Evolutionary conservation across 1,284 basidiomycete genomes (phyloP).

Genomic region (Boletus holoroseus): DNA sequence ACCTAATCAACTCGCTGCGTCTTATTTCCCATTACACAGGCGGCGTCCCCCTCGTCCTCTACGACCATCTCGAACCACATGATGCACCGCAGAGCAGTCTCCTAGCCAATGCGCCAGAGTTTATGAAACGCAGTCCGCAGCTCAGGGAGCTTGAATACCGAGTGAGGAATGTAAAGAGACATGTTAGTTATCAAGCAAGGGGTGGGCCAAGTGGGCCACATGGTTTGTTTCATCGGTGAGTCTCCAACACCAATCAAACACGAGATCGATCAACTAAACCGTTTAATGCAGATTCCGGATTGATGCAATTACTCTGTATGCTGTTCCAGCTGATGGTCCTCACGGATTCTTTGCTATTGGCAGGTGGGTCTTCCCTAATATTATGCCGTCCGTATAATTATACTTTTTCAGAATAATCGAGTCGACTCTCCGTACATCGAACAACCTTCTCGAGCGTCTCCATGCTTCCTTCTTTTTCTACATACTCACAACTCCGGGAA

Average conservation of each 20-base stretch:
- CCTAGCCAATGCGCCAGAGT: constrained; percentile 45
- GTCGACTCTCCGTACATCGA: constrained; percentile 80
- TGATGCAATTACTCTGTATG: constrained; percentile 90
- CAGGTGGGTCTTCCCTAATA: constrained; percentile 43
- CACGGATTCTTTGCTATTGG: constrained; percentile 95
- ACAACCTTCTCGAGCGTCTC: constrained; percentile 88
- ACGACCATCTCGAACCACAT: constrained; percentile 62
- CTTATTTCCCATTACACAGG: constrained; percentile 69
- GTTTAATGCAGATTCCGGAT: constrained; percentile 71
- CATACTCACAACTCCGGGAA: constrained; percentile 68
- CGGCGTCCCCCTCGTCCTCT: constrained; percentile 69
- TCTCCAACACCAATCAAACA: neutral
- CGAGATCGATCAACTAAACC: constrained; percentile 7
- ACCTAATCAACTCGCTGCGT: constrained; percentile 81
- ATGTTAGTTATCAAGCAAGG: constrained; percentile 63
- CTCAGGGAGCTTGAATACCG: constrained; percentile 52
- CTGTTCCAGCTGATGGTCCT: constrained; percentile 81
- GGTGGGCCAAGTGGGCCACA: constrained; percentile 74
- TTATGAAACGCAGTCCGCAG: constrained; percentile 39
- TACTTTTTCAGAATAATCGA: constrained; percentile 61
- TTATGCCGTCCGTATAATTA: neutral
- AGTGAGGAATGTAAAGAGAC: constrained; percentile 58
- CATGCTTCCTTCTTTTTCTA: constrained; percentile 97
- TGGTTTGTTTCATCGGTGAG: constrained; percentile 71
- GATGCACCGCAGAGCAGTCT: constrained; percentile 36